Evolutionary conservation across 805 yeast genomes (phyloP).

Genomic region (Metschnikowia lochheadii): DNA sequence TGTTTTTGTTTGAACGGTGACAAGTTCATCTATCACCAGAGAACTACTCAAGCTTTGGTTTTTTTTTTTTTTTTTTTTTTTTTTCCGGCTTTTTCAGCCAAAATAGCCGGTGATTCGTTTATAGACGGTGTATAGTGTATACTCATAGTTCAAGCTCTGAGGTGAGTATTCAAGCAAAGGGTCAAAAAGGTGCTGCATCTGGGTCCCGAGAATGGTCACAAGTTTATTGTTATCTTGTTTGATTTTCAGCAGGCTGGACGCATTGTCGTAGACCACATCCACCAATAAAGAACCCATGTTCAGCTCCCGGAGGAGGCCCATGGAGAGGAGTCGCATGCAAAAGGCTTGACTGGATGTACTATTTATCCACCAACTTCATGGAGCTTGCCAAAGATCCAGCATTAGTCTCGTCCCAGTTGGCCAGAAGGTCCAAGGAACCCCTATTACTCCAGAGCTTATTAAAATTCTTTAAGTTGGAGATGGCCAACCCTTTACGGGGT

Average conservation of each 20-base stretch:
- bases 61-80: too few relatives aligned
- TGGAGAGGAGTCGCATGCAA: conserved; percentile 53
- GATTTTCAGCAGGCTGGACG: conserved; percentile 32
- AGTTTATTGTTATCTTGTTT: conserved; percentile 68
- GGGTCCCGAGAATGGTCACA: conserved; percentile 77
- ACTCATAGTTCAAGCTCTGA: conserved; percentile 68
- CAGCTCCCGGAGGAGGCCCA: conserved; percentile 55
- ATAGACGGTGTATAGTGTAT: conserved; percentile 69
- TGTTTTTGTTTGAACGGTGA: conserved; percentile 69
- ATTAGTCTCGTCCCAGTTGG: conserved; percentile 64
- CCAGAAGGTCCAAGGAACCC: conserved; percentile 38
- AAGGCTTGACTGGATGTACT: conserved; percentile 51
- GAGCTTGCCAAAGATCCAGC: conserved; percentile 77
- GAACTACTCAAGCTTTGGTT: conserved; percentile 16
- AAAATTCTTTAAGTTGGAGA: conserved; percentile 64
- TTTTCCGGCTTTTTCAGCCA: not conserved
- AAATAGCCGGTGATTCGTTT: not conserved
- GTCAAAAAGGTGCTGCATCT: conserved; percentile 82
- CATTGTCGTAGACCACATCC: conserved; percentile 67
- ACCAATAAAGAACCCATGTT: conserved; percentile 51
- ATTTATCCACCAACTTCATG: conserved; percentile 54
- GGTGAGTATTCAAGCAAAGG: conserved; percentile 91
- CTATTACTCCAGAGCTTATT: conserved; percentile 47
- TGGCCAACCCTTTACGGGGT: conserved; percentile 75
- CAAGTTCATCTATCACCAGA: conserved; percentile 52